phyloP scores from a whole-genome alignment of 495 filamentous ascomycete species.

The Pseudevernia furfuracea region DNA sequence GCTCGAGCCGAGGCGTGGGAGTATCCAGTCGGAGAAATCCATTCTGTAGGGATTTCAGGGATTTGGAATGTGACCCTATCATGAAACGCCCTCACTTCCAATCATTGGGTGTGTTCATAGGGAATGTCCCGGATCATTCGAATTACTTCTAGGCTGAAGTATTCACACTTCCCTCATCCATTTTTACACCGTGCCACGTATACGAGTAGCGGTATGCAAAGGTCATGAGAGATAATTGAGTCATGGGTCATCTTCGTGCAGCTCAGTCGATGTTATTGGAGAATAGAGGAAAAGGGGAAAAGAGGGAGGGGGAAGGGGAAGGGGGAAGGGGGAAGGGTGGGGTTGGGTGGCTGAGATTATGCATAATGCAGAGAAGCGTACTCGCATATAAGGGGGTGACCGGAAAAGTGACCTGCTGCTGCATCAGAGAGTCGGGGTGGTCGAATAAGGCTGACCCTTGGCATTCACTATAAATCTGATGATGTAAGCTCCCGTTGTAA shows the following conservation, averaged over 20 bases:
- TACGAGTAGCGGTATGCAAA: background rate
- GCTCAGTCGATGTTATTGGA: background rate
- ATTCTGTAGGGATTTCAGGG: background rate
- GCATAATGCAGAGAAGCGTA: background rate
- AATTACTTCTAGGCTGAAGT: too few relatives aligned
- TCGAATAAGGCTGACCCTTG: background rate
- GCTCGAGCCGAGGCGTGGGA: background rate
- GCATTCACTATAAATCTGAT: background rate
- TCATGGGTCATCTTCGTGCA: background rate
- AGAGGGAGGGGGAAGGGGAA: too few relatives aligned
- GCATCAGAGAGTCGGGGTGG: background rate
- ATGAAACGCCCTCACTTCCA: background rate
- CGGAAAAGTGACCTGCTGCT: background rate
- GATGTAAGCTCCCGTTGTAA: background rate
- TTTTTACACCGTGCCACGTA: too few relatives aligned
- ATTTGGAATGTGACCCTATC: background rate
- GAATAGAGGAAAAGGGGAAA: too few relatives aligned
- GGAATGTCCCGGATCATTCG: background rate
- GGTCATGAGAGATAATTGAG: background rate
- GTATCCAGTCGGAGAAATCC: background rate
- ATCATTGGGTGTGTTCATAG: background rate
- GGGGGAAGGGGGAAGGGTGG: too few relatives aligned
- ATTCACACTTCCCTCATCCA: too few relatives aligned
- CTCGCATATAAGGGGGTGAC: background rate
- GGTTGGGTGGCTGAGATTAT: background rate